Evolutionary conservation across 176 grass and related monocot genomes (phyloP), one percentile per base, ranked within the genome.

Genomic region (Dactylis glomerata): DNA sequence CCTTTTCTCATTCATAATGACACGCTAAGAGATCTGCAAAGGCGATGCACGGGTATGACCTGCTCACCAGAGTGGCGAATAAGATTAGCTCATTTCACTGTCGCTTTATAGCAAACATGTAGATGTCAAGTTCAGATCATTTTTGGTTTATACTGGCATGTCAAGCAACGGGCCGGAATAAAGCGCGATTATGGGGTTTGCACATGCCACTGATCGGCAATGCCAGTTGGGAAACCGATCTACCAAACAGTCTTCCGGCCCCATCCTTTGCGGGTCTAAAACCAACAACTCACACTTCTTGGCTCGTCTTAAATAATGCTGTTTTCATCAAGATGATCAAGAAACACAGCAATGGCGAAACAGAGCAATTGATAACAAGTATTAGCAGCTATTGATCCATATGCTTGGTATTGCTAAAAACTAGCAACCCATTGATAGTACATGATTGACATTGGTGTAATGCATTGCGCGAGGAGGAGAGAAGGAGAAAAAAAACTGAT

Each of bases 151-250:
- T 54, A 26, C 52, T 63, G 52, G 42, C 61, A 28, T 71, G 12
- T 20, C 71, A 83, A 79, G 66, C 30, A 79, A 87, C 27, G 41
- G 16, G 69, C 6, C 2, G 62, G 84, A 91, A 69, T 10, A 22
- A 66, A 81, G 81, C 81, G 67, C 24, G 68, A 81, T 81, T 75
- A 87, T 83, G 40, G 70, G 51, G 4, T 44, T 51, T 19, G 85
- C 85, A 91, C 77, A 84, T 87, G 89, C 75, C 89, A 87, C 71
- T 84, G 85, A 84, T 87, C 76, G 77, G 81, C 59, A 46, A 34
- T 59, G 89, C 81, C 76, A 81, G 89, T 63, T 84, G 81, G 85
- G 75, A 91, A 87, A 36, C 76, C 51, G 89, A 91, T 91, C 61
- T 69, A 84, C 89, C 89, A 84, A 90, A 91, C 89, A 87, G 76